Evolutionary conservation across 2,329 filamentous ascomycete genomes (phyloP).

Genomic region (Fragosphaeria purpurea): DNA sequence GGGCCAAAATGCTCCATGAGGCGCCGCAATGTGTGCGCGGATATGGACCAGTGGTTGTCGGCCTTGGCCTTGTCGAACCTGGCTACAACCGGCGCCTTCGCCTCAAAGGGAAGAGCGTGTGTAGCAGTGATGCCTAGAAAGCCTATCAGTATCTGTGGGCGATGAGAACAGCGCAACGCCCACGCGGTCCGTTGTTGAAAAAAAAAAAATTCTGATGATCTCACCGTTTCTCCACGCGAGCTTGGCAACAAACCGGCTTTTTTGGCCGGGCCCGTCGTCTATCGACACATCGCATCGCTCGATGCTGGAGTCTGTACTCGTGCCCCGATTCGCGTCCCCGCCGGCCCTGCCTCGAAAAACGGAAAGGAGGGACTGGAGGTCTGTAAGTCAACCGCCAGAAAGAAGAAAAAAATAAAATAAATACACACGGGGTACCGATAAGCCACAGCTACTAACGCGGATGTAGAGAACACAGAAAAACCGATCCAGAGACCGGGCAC

Average conservation of each 20-base stretch:
- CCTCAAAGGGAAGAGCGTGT: constrained; percentile 66
- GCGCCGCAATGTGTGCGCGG: constrained; percentile 59
- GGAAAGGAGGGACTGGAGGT: constrained; percentile 51
- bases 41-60: constrained; percentile 61
- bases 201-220: neutral
- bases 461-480: constrained; percentile 71
- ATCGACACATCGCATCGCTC: constrained; percentile 66
- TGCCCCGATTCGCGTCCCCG: constrained; percentile 44
- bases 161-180: no score
- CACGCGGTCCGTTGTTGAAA: no score
- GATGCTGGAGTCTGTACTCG: constrained; percentile 58
- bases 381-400: neutral
- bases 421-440: no score
- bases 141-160: no score
- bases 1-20: constrained; percentile 73
- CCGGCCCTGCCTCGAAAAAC: constrained; percentile 59
- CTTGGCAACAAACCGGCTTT: constrained; percentile 65
- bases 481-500: constrained; percentile 39
- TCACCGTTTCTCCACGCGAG: constrained; percentile 64
- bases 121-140: constrained; percentile 61
- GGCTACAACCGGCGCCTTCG: constrained; percentile 63
- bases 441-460: constrained; percentile 35
- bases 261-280: constrained; percentile 58
- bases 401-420: neutral
- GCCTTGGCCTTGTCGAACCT: constrained; percentile 60